Conservation (phyloP, 2,329 filamentous ascomycete genomes). For the Diaporthe citri region DNA sequence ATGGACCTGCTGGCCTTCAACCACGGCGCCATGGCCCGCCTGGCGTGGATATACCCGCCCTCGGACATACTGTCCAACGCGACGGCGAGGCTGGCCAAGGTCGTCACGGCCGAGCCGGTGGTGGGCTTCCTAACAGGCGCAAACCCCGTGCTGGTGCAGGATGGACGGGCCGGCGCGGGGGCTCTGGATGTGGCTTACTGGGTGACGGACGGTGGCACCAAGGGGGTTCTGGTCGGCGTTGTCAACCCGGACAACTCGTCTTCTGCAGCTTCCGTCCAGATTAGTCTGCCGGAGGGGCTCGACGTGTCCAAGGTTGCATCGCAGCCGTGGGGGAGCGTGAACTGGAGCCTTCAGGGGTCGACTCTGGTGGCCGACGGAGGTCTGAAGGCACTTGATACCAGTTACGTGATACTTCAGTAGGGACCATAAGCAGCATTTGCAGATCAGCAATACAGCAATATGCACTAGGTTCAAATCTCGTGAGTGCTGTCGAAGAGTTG, state of each 20-base stretch:
- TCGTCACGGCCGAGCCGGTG: constrained; percentile 53
- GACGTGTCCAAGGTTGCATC: constrained; percentile 41
- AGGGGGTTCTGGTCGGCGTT: constrained; percentile 52
- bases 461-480: background rate
- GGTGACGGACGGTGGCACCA: constrained; percentile 42
- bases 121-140: constrained; percentile 55
- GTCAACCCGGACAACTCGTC: constrained; percentile 51
- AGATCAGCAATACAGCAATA: background rate
- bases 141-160: constrained; percentile 41
- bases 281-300: constrained; percentile 39
- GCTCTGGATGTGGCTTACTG: constrained; percentile 54
- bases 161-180: constrained; percentile 41
- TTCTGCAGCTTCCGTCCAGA: constrained; percentile 38
- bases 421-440: no score
- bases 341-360: constrained; percentile 45
- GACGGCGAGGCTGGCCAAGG: constrained; percentile 55
- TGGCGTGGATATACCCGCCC: constrained; percentile 61
- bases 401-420: constrained; percentile 37
- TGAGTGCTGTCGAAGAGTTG: background rate
- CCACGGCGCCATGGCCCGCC: constrained; percentile 57
- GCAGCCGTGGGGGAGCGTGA: constrained; percentile 45
- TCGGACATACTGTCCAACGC: constrained; percentile 52
- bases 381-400: constrained; percentile 32
- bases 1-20: constrained; percentile 61
- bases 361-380: constrained; percentile 25